These are phyloP conservation scores for Wickerhamomyces sp. DNA, from an alignment of 1,139 yeast species.

Conservation along the genomic window DNA sequence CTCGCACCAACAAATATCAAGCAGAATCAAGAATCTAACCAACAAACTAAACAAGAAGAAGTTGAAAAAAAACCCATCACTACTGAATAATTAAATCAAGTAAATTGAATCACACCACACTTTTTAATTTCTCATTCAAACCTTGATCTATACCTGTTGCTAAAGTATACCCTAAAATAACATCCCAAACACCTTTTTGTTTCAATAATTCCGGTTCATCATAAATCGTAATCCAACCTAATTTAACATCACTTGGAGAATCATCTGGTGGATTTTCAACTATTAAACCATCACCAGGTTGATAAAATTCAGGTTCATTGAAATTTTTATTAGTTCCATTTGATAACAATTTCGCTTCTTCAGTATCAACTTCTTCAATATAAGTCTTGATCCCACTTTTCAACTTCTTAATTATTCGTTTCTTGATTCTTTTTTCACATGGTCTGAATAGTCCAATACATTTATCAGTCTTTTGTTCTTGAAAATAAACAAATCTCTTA, in stretches of 20 bases:
- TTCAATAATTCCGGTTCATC: constrained; percentile 33
- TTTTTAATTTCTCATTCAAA: constrained; percentile 19
- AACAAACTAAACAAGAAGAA: background rate
- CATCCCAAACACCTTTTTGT: constrained; percentile 45
- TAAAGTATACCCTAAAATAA: constrained; percentile 47
- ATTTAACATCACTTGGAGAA: constrained; percentile 50
- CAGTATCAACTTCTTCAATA: constrained; percentile 8
- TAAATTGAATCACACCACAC: background rate
- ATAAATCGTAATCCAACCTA: constrained; percentile 62
- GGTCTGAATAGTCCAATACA: constrained; percentile 49
- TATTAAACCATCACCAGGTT: constrained; percentile 53
- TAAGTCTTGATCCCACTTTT: constrained; percentile 9
- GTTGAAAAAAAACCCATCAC: background rate
- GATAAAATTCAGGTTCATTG: constrained; percentile 30
- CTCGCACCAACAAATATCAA: constrained; percentile 9
- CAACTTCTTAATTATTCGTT: constrained; percentile 34
- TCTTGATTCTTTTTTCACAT: constrained; percentile 40
- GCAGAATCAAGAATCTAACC: background rate
- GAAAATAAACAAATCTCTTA: constrained; percentile 20
- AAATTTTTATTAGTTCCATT: background rate
- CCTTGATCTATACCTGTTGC: constrained; percentile 46
- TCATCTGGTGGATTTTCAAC: constrained; percentile 49
- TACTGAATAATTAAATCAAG: background rate
- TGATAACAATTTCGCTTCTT: constrained; percentile 2
- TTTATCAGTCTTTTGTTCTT: constrained; percentile 24